These are phyloP conservation scores for Lichtheimia ornata DNA, from an alignment of 371 early-diverging fungal genomes.

Conservation along the genomic window DNA sequence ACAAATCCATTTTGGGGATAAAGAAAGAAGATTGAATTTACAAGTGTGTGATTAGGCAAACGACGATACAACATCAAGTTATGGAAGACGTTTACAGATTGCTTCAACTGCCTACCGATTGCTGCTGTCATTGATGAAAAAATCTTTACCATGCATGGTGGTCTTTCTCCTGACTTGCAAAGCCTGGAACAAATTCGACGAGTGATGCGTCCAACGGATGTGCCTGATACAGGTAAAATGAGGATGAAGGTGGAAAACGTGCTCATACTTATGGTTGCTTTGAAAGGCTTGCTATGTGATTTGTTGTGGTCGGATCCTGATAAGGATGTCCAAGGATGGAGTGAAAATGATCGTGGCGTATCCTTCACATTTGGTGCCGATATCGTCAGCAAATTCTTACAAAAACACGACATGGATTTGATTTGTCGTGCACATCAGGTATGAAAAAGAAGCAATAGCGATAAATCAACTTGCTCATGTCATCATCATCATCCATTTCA, in stretches of 20 bases:
- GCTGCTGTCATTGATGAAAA: slow-evolving; percentile 93
- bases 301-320: slow-evolving; percentile 97
- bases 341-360: slow-evolving; percentile 92
- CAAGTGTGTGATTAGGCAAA: slow-evolving; percentile 60
- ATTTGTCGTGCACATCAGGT: slow-evolving; percentile 96
- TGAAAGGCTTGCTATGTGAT: slow-evolving; percentile 85
- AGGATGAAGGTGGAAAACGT: slow-evolving; percentile 24
- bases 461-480: no score
- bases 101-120: slow-evolving; percentile 94
- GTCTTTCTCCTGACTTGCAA: slow-evolving; percentile 88
- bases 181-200: slow-evolving; percentile 88
- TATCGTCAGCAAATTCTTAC: slow-evolving; percentile 86
- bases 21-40: no score
- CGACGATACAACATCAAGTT: slow-evolving; percentile 91
- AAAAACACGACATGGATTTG: slow-evolving; percentile 90
- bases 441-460: no score
- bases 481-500: no score
- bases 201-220: slow-evolving; percentile 92
- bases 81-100: slow-evolving; percentile 93
- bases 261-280: slow-evolving; percentile 4
- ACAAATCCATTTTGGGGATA: no score
- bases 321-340: slow-evolving; percentile 85
- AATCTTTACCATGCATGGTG: slow-evolving; percentile 97
- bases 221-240: slow-evolving; percentile 83
- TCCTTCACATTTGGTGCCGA: slow-evolving; percentile 87